phyloP scores from a whole-genome alignment of 164 flowering plant genomes.

The Magnolia officinalis region DNA sequence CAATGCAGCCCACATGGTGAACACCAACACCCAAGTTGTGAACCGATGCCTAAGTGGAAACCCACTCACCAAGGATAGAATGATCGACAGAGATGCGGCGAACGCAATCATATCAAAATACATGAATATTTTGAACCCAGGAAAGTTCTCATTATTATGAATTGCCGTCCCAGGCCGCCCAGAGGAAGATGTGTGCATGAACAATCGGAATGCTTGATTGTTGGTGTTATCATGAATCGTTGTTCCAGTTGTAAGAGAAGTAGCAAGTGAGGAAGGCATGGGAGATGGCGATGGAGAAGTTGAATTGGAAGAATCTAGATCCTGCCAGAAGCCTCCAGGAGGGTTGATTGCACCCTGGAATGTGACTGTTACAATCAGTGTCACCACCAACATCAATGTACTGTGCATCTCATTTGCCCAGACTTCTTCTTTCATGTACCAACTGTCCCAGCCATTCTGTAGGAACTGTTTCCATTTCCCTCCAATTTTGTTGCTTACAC shows the following conservation, averaged over 20 bases:
- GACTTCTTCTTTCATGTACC: background rate
- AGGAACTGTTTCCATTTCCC: background rate
- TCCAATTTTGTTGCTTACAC: background rate
- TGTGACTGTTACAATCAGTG: background rate
- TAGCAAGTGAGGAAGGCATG: too few species aligned
- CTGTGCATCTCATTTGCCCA: background rate
- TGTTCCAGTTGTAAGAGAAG: too few species aligned
- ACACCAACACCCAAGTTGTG: conserved; percentile 14
- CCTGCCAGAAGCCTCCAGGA: background rate
- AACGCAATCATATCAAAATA: conserved; percentile 19
- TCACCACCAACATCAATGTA: background rate
- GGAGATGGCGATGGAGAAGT: too few species aligned
- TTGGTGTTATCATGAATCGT: too few species aligned
- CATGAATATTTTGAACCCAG: background rate
- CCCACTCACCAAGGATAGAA: conserved; percentile 25
- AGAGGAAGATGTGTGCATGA: too few species aligned
- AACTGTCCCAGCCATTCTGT: background rate
- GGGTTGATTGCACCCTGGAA: background rate
- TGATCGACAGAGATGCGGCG: conserved; percentile 25
- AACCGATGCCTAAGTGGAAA: background rate
- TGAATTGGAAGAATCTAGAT: background rate
- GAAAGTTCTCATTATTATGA: background rate
- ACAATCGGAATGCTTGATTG: too few species aligned
- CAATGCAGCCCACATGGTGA: conserved; percentile 19
- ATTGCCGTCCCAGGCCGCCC: background rate